A percentile compares a stretch with the other conserved stretches of the same genome.
Conservation (phyloP, 768 basidiomycete species). For the Dioszegia crocea region DNA sequence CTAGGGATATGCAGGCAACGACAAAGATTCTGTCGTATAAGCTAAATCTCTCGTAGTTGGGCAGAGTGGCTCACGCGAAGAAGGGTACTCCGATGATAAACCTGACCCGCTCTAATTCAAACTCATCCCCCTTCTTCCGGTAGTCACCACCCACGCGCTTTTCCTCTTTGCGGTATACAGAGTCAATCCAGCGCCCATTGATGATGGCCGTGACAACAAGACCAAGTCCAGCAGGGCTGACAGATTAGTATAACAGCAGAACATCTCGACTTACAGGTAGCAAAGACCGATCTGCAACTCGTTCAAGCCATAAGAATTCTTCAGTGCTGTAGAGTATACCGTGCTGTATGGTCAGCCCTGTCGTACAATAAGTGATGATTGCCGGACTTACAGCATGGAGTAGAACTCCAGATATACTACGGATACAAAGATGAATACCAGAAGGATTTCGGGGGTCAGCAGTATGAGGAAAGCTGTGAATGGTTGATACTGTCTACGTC, state of each 20-base stretch:
- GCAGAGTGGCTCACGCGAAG: constrained; percentile 23
- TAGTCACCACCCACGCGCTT: constrained; percentile 25
- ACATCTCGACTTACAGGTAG: constrained; percentile 58
- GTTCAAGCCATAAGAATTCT: constrained; percentile 58
- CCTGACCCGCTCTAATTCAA: constrained; percentile 20
- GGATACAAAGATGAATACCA: constrained; percentile 39
- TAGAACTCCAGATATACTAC: constrained; percentile 46
- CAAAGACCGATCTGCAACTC: constrained; percentile 70
- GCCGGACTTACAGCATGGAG: constrained; percentile 35
- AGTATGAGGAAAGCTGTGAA: constrained; percentile 42
- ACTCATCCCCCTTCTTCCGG: constrained; percentile 23
- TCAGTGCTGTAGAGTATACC: constrained; percentile 57
- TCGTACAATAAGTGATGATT: background rate
- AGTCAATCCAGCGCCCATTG: constrained; percentile 64
- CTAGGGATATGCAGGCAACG: constrained; percentile 34
- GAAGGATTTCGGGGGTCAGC: constrained; percentile 42
- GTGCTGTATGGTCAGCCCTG: constrained; percentile 21
- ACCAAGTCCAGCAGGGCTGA: constrained; percentile 63
- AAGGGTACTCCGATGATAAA: constrained; percentile 30
- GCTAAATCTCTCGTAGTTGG: background rate
- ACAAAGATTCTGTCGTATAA: constrained; percentile 31
- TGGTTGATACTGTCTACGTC: constrained; percentile 35
- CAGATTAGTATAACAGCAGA: background rate
- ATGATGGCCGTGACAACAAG: constrained; percentile 60
- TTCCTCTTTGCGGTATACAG: constrained; percentile 58